phyloP scores from a whole-genome alignment of 495 filamentous ascomycete species.

The Ascobolus immersus region DNA sequence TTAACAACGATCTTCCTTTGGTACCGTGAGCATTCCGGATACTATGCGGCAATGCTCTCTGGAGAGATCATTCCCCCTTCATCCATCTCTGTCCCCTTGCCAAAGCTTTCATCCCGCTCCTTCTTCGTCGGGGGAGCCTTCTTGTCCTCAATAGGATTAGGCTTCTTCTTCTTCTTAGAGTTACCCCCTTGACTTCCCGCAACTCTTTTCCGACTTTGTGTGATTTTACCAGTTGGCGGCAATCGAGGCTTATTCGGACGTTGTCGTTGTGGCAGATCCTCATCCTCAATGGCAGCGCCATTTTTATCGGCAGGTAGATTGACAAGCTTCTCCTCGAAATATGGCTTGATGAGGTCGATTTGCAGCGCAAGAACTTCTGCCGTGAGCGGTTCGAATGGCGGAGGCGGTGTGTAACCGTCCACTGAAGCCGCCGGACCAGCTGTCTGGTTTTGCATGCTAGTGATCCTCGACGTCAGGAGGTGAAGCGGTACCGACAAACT shows the following conservation, averaged over 20 bases:
- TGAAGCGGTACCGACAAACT: conserved; percentile 80
- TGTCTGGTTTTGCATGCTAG: conserved; percentile 51
- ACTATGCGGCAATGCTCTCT: no score
- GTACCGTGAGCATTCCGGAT: no score
- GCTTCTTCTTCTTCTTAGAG: conserved; percentile 41
- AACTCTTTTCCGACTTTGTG: conserved; percentile 66
- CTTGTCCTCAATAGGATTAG: conserved; percentile 6
- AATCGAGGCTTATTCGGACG: conserved; percentile 75
- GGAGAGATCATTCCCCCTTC: no score
- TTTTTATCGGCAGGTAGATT: conserved; percentile 59
- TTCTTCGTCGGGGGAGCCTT: conserved; percentile 7
- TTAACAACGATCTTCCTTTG: no score
- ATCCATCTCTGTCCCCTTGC: conserved; percentile 1
- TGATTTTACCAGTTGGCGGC: conserved; percentile 85
- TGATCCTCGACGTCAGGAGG: conserved; percentile 73
- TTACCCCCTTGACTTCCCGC: conserved; percentile 45
- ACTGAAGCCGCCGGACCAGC: conserved; percentile 26
- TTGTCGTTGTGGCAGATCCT: conserved; percentile 80
- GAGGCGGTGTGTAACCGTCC: conserved; percentile 42
- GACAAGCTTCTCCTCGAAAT: conserved; percentile 72
- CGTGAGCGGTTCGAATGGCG: conserved; percentile 55
- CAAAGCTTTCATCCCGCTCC: conserved; percentile 4
- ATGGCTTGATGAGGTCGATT: conserved; percentile 64
- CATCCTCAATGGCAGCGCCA: conserved; percentile 71
- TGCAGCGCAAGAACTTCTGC: conserved; percentile 47